Percentiles rank a stretch among this genome's conserved stretches.
These are phyloP conservation scores for Apiospora sp. DNA, from an alignment of 2,329 filamentous ascomycete genomes.

Conservation along the genomic window DNA sequence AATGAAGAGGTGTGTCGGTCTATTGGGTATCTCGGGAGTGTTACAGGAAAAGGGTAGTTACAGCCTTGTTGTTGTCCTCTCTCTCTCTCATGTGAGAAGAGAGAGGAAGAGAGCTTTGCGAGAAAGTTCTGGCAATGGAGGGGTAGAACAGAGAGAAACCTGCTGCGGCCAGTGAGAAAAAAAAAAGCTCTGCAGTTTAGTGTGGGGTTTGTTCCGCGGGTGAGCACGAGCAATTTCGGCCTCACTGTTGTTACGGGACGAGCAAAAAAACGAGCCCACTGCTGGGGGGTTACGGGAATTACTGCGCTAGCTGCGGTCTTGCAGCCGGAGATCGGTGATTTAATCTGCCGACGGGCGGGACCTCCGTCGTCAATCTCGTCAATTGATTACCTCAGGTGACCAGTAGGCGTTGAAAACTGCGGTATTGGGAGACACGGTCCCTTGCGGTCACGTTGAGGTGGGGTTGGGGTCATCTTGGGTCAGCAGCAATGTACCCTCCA, in stretches of 20 bases:
- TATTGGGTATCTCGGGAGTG: slow-evolving; percentile 24
- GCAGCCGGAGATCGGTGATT: slow-evolving; percentile 24
- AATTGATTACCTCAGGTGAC: neutral
- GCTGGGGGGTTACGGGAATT: neutral
- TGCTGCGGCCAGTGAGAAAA: slow-evolving; percentile 23
- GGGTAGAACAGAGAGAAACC: slow-evolving; percentile 26
- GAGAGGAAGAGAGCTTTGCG: slow-evolving; percentile 20
- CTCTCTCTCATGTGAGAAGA: slow-evolving; percentile 21
- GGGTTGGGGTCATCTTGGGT: neutral
- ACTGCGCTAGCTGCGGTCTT: too few relatives aligned
- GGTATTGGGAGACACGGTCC: neutral
- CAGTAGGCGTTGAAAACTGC: neutral
- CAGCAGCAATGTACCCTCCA: slow-evolving; percentile 9
- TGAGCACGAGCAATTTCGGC: neutral
- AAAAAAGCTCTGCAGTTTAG: slow-evolving; percentile 20
- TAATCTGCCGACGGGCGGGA: slow-evolving; percentile 12
- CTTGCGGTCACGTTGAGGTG: neutral
- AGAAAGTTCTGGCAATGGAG: slow-evolving; percentile 22
- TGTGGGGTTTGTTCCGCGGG: slow-evolving; percentile 5
- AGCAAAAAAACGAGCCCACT: neutral
- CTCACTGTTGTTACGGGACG: slow-evolving; percentile 6
- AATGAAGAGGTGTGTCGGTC: slow-evolving; percentile 25
- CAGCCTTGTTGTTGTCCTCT: slow-evolving; percentile 20
- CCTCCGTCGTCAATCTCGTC: neutral
- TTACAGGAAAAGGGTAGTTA: slow-evolving; percentile 7